Evolutionary conservation across 2,329 filamentous ascomycete species (phyloP), one percentile per base, ranked within the genome.

Genomic region (Raffaelea deltoideospora): DNA sequence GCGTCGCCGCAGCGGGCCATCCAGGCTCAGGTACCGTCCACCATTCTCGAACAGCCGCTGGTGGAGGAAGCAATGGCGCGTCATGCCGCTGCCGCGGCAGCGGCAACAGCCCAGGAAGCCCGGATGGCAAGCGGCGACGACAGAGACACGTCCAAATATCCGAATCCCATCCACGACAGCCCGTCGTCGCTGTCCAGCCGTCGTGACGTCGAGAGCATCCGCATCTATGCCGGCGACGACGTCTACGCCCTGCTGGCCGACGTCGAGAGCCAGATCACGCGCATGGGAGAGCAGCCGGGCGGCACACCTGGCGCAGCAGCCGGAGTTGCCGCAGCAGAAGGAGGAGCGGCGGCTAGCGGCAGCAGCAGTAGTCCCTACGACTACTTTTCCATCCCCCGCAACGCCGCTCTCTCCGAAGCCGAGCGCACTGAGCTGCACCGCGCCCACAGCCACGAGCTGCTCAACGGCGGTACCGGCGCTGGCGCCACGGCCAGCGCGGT

Each of bases 191-290:
- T 32, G 18, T 28, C 33, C 1, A 38, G 49, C 10, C 57, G 65
- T 31, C 48, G 54, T 11, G 64, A 64, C 18, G 63, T 73, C 27
- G 72, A 80, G 52, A 79, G 74, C 50, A 80, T 80, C 41, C 69
- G 71, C 18, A 66, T 81, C 45, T 81, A 80, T 44, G 75, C 74
- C 18, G 76, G 76, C 40, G 69, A 72, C 41, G 75, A 79, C 33
- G 68, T 83, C 9, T 79, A 76, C 44, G 67, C 71, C 3, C 61
- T 82, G 2, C 60, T 82, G 29, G 72, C 70, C 1, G 76, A 81
- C 44, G 76, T 81, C 13, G 75, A 81, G 52, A 63, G 63, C 42
- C 66, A 74, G 47, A 70, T 76, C 48, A 65, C 55, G 36, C 58
- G 59, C 39, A 60, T 66, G 49, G 41, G 42, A 15, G 22, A 18